These are phyloP conservation scores for Tuber microsphaerosporum DNA, from an alignment of 495 filamentous ascomycete genomes.

Conservation along the genomic window DNA sequence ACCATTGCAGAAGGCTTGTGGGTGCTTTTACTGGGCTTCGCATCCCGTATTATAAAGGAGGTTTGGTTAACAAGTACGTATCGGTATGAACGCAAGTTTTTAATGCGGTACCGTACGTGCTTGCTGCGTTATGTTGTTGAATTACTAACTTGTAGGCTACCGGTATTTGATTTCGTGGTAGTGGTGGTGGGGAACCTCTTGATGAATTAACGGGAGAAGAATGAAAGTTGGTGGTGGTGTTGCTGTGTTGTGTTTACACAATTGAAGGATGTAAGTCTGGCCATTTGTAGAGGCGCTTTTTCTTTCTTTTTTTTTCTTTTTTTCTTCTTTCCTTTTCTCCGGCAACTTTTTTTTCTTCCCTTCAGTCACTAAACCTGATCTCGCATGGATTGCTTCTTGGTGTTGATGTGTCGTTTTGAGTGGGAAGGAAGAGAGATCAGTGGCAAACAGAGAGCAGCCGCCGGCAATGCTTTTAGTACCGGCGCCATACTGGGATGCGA, in stretches of 20 bases:
- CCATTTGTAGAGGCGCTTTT: not conserved
- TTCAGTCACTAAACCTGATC: not conserved
- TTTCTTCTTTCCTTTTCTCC: not conserved
- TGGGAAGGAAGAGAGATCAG: not conserved
- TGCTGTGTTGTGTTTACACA: not conserved
- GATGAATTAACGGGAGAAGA: not conserved
- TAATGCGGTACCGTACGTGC: not conserved
- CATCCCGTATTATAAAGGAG: not conserved
- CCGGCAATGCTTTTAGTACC: not conserved
- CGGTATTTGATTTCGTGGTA: not conserved
- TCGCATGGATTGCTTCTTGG: not conserved
- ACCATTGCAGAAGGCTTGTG: not conserved
- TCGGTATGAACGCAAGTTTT: not conserved
- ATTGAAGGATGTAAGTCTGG: slow-evolving; percentile 4
- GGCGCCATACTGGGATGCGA: not conserved
- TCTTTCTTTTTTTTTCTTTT: not conserved
- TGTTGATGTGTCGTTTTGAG: not conserved
- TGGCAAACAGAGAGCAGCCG: not conserved
- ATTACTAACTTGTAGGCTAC: not conserved
- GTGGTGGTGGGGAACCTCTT: not conserved
- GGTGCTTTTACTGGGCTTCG: not conserved
- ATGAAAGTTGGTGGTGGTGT: not conserved
- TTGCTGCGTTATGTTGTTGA: not conserved
- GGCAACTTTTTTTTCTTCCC: not conserved
- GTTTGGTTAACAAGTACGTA: not conserved